A percentile compares a stretch with the other conserved stretches of the same genome.
These are phyloP conservation scores for Penicillium sp. DNA, from an alignment of 2,329 filamentous ascomycete species.

Conservation along the genomic window DNA sequence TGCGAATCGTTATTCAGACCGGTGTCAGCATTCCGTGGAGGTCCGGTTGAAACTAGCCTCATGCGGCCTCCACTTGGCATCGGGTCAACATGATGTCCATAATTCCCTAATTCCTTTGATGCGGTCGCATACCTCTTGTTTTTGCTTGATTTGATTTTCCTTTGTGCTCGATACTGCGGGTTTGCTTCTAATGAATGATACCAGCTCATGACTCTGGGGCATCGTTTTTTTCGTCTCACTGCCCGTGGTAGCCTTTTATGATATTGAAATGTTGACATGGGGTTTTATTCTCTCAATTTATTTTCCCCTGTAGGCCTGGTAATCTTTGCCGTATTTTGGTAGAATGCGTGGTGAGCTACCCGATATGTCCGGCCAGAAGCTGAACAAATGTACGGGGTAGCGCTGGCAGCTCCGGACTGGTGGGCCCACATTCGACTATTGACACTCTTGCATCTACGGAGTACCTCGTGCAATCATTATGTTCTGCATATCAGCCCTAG, in stretches of 20 bases:
- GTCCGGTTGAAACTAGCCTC: conserved; percentile 30
- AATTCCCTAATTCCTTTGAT: conserved; percentile 21
- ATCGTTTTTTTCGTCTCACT: conserved; percentile 23
- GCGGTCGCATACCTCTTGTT: conserved; percentile 19
- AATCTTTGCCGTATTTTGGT: too few relatives aligned
- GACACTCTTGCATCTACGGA: not conserved
- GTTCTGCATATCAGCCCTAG: not conserved
- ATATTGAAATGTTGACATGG: conserved; percentile 23
- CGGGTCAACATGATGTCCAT: conserved; percentile 19
- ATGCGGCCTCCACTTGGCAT: conserved; percentile 30
- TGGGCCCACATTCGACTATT: not conserved
- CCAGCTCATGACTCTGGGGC: conserved; percentile 39
- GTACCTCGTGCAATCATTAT: not conserved
- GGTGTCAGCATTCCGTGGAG: conserved; percentile 31
- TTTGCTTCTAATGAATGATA: conserved; percentile 38
- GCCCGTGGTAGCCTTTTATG: conserved; percentile 31
- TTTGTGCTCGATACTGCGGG: conserved; percentile 20
- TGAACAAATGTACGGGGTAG: not conserved
- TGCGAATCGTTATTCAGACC: conserved; percentile 6
- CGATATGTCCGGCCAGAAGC: not conserved
- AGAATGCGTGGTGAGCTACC: too few relatives aligned
- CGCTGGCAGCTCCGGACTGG: not conserved
- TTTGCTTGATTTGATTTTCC: conserved; percentile 14
- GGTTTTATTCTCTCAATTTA: conserved; percentile 17
- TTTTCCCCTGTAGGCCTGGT: not conserved